A percentile compares a stretch with the other conserved stretches of the same genome.
Evolutionary conservation across 805 yeast species (phyloP).

Genomic region (Kodamaea neixiangensis): DNA sequence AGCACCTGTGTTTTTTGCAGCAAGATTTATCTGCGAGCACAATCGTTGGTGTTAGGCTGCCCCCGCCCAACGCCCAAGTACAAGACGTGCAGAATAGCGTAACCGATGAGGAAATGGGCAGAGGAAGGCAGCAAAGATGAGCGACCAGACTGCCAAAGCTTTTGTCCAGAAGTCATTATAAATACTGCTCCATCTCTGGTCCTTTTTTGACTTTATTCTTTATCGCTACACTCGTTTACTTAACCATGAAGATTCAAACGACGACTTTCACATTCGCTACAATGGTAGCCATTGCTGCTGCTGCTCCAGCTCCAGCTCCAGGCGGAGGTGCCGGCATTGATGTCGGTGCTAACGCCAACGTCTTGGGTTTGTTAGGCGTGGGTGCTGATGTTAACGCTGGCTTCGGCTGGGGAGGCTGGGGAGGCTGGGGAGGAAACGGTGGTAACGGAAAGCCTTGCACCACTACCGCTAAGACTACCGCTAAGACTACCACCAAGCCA

Average conservation of each 20-base stretch:
- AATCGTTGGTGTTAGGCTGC: constrained; percentile 1
- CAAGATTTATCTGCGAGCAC: constrained; percentile 2
- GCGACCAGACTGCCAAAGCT: neutral
- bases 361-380: neutral
- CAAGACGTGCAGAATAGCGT: neutral
- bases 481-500: neutral
- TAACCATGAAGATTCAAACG: constrained; percentile 1
- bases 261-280: constrained; percentile 4
- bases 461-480: neutral
- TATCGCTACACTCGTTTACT: constrained; percentile 2
- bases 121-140: neutral
- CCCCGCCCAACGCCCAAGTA: neutral
- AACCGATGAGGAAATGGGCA: constrained; percentile 3
- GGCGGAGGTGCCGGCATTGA: neutral
- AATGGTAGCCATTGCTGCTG: constrained; percentile 1
- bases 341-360: neutral
- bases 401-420: constrained; percentile 3
- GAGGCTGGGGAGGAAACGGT: neutral
- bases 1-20: constrained; percentile 2
- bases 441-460: neutral
- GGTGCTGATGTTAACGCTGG: constrained; percentile 2
- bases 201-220: neutral
- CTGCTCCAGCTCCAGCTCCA: constrained; percentile 1
- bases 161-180: neutral
- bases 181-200: neutral